Evolutionary conservation across 331 rosid genomes (phyloP).

Genomic region (Quercus phellos): DNA sequence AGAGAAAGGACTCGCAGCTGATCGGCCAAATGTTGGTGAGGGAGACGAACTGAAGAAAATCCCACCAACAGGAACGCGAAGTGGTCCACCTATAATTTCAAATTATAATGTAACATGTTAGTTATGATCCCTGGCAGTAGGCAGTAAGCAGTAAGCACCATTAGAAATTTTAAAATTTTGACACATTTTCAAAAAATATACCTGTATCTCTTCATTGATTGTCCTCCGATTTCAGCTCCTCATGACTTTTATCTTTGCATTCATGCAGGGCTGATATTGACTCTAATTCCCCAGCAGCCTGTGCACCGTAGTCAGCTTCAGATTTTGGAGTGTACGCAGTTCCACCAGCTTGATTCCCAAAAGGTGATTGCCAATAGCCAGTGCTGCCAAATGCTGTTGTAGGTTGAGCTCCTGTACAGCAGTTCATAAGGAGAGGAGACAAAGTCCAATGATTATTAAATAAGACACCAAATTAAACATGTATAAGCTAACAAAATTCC

Average conservation of each 20-base stretch:
- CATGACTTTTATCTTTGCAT: conserved; percentile 92
- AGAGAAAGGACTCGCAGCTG: conserved; percentile 45
- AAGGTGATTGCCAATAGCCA: conserved; percentile 41
- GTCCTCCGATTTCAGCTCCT: conserved; percentile 95
- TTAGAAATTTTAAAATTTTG: background rate
- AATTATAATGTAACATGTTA: background rate
- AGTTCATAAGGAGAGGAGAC: conserved; percentile 2
- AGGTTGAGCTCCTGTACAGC: conserved; percentile 60
- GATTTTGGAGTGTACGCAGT: conserved; percentile 67
- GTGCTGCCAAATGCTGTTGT: conserved; percentile 57
- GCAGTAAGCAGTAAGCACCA: background rate
- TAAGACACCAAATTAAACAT: background rate
- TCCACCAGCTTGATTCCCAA: conserved; percentile 85
- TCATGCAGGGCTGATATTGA: conserved; percentile 85
- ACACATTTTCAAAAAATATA: background rate
- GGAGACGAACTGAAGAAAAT: conserved; percentile 51
- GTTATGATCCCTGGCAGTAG: background rate
- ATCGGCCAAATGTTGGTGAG: conserved; percentile 49
- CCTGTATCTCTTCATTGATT: conserved; percentile 91
- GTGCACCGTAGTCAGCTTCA: conserved; percentile 64
- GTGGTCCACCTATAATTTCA: conserved; percentile 74
- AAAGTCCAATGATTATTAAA: conserved; percentile 2
- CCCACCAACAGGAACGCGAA: conserved; percentile 46
- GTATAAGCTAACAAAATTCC: background rate
- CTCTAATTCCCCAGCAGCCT: conserved; percentile 46